phyloP scores from a whole-genome alignment of 345 rosid genomes.

The Bruguiera sexangula region DNA sequence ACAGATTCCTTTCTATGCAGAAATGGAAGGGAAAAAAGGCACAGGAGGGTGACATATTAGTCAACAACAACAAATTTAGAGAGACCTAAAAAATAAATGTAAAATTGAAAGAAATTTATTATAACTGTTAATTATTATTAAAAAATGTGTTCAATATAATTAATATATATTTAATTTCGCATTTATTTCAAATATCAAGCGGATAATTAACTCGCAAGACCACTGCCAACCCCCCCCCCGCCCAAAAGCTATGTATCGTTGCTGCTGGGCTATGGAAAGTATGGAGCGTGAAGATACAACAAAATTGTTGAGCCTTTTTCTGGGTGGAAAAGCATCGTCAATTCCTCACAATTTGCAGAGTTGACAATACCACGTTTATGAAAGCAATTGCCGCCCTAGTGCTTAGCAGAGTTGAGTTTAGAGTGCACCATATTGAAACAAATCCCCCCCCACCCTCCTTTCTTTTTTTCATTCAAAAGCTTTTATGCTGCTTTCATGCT shows the following conservation, averaged over 20 bases:
- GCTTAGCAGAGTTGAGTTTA: not conserved
- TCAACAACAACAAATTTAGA: no score
- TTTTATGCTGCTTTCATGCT: not conserved
- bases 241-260: no score
- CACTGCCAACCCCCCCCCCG: no score
- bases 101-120: no score
- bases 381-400: not conserved
- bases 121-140: no score
- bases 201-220: no score
- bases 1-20: not conserved
- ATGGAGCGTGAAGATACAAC: not conserved
- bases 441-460: not conserved
- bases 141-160: no score
- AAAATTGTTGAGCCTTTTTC: not conserved
- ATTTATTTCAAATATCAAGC: no score
- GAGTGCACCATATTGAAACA: not conserved
- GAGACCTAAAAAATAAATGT: no score
- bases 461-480: not conserved
- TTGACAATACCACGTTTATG: slow-evolving; percentile 6
- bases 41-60: no score
- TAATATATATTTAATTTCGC: no score
- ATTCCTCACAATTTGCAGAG: not conserved
- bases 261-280: not conserved
- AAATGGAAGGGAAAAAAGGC: not conserved
- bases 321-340: not conserved